Evolutionary conservation across 305 asterid genomes (phyloP).

Genomic region (Fraxinus sp.): DNA sequence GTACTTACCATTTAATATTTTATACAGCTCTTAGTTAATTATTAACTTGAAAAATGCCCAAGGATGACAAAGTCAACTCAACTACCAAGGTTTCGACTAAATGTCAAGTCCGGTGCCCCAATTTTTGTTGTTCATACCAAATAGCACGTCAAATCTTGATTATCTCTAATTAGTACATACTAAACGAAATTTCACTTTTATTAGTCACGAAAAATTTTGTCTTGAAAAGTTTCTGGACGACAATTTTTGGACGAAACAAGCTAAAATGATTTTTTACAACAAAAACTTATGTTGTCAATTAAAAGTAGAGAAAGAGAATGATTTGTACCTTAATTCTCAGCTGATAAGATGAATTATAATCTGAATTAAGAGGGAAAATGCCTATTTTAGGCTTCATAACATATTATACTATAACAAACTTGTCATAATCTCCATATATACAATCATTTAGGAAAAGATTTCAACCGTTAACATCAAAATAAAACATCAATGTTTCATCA

Average conservation of each 20-base stretch:
- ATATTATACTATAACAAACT: background rate
- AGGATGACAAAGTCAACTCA: conserved; percentile 23
- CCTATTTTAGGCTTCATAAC: background rate
- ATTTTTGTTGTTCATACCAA: background rate
- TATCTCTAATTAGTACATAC: background rate
- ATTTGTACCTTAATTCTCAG: background rate
- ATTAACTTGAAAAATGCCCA: conserved; percentile 19
- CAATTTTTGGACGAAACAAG: no score
- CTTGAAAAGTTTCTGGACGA: background rate
- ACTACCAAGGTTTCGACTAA: conserved; percentile 24
- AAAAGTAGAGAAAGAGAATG: background rate
- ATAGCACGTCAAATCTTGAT: background rate
- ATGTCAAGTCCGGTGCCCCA: conserved; percentile 9
- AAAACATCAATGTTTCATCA: conserved; percentile 49
- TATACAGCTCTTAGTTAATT: background rate
- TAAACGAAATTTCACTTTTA: background rate
- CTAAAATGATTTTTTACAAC: background rate
- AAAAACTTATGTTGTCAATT: background rate
- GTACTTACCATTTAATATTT: conserved; percentile 22
- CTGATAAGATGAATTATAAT: background rate
- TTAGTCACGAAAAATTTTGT: background rate
- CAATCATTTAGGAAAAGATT: conserved; percentile 13
- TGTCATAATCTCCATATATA: conserved; percentile 24
- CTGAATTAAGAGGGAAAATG: background rate
- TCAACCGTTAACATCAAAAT: background rate